phyloP scores from a whole-genome alignment of 2,329 filamentous ascomycete species.

The Aureobasidium sp. region DNA sequence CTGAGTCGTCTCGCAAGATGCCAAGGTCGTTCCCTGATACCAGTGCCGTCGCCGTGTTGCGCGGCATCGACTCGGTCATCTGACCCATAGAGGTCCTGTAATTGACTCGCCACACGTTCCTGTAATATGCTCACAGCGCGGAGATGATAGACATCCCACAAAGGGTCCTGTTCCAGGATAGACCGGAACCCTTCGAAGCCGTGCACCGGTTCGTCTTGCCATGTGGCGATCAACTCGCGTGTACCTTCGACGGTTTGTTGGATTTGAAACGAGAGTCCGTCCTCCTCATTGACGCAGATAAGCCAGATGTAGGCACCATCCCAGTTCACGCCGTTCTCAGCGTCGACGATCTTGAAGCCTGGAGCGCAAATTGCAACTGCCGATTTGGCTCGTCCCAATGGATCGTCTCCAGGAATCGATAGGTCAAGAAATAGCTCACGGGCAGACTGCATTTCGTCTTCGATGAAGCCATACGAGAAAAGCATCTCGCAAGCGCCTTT shows the following conservation, averaged over 20 bases:
- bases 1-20: slow-evolving; percentile 47
- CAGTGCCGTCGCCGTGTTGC: slow-evolving; percentile 24
- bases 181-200: slow-evolving; percentile 50
- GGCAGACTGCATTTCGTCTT: slow-evolving; percentile 40
- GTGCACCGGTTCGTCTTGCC: slow-evolving; percentile 55
- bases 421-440: slow-evolving; percentile 54
- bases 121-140: slow-evolving; percentile 66
- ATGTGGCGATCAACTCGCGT: slow-evolving; percentile 63
- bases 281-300: slow-evolving; percentile 81
- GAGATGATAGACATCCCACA: slow-evolving; percentile 66
- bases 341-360: slow-evolving; percentile 48
- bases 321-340: slow-evolving; percentile 47
- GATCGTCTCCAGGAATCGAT: slow-evolving; percentile 63
- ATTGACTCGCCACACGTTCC: slow-evolving; percentile 57
- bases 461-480: slow-evolving; percentile 93
- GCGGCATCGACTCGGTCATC: slow-evolving; percentile 25
- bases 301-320: slow-evolving; percentile 71
- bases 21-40: slow-evolving; percentile 31
- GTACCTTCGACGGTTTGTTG: slow-evolving; percentile 63
- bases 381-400: slow-evolving; percentile 66
- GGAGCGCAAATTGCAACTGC: slow-evolving; percentile 57
- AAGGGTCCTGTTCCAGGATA: slow-evolving; percentile 49
- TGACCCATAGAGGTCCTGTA: slow-evolving; percentile 45
- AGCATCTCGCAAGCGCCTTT: slow-evolving; percentile 91
- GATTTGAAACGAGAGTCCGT: slow-evolving; percentile 73